Evolutionary conservation across 164 flowering plant genomes (phyloP).

Genomic region (Cinnamomum chago): DNA sequence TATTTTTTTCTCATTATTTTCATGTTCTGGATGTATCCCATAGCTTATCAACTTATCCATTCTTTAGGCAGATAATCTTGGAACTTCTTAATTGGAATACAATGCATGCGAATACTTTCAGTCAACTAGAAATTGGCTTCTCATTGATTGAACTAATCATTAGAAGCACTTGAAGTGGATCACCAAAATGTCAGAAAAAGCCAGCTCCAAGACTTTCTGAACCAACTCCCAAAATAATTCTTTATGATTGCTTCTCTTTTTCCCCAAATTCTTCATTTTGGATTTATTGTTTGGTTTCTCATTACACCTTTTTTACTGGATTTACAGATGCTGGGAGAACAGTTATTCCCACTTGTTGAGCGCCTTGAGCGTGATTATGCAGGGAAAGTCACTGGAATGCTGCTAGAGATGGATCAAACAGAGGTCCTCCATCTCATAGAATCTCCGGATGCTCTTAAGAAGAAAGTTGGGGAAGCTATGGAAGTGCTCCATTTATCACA

Average conservation of each 20-base stretch:
- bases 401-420: conserved; percentile 74
- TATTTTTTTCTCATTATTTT: conserved; percentile 12
- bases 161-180: neutral
- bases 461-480: conserved; percentile 66
- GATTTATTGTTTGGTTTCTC: neutral
- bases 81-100: too few species aligned
- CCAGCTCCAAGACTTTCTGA: neutral
- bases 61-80: too few species aligned
- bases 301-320: neutral
- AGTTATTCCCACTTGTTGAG: conserved; percentile 64
- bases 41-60: too few species aligned
- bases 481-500: conserved; percentile 41
- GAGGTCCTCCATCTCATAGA: conserved; percentile 78
- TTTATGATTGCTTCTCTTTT: neutral
- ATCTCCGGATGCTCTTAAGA: conserved; percentile 66
- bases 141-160: too few species aligned
- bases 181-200: neutral
- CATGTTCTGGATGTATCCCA: neutral
- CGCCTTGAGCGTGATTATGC: conserved; percentile 43
- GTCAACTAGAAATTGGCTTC: neutral
- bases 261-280: neutral
- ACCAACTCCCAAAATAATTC: neutral
- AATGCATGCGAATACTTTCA: neutral
- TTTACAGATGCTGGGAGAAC: conserved; percentile 70
- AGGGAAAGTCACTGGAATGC: conserved; percentile 71